Evolutionary conservation across 805 yeast species (phyloP).

Genomic region (Pichia californica): DNA sequence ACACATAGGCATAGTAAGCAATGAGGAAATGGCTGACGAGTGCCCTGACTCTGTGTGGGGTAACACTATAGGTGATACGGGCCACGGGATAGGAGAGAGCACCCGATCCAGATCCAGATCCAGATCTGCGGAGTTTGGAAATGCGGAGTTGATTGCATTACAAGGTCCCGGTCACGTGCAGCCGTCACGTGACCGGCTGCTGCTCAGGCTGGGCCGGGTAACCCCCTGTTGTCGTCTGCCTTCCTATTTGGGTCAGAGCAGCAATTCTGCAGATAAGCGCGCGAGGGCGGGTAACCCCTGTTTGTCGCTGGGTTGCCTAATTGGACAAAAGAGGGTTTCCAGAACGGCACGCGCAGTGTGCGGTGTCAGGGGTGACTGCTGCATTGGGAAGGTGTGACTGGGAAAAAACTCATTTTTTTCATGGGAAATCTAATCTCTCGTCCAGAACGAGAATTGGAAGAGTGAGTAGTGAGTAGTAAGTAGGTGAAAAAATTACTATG

Average conservation of each 20-base stretch:
- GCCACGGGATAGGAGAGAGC: too few species aligned
- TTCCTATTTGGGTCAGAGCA: constrained; percentile 15
- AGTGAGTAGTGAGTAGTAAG: neutral
- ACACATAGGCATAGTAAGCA: too few species aligned
- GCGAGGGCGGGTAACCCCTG: constrained; percentile 1
- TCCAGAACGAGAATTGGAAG: too few species aligned
- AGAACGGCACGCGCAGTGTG: neutral
- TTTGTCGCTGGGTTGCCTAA: constrained; percentile 5
- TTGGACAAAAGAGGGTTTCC: constrained; percentile 6
- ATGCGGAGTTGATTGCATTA: too few species aligned
- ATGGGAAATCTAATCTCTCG: neutral
- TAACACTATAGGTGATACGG: too few species aligned
- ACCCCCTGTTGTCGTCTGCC: constrained; percentile 9
- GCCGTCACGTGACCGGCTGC: neutral
- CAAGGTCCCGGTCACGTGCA: too few species aligned
- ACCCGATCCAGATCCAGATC: too few species aligned
- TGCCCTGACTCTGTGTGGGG: too few species aligned
- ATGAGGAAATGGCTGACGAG: too few species aligned
- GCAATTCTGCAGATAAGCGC: constrained; percentile 7
- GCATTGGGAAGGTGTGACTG: constrained; percentile 2
- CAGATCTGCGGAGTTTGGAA: too few species aligned
- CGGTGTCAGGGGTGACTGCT: constrained; percentile 1
- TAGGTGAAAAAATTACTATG: neutral
- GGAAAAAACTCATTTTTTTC: neutral
- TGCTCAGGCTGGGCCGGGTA: constrained; percentile 9